phyloP scores from a whole-genome alignment of 805 yeast genomes.

The Teunomyces barrocoloradensis region DNA sequence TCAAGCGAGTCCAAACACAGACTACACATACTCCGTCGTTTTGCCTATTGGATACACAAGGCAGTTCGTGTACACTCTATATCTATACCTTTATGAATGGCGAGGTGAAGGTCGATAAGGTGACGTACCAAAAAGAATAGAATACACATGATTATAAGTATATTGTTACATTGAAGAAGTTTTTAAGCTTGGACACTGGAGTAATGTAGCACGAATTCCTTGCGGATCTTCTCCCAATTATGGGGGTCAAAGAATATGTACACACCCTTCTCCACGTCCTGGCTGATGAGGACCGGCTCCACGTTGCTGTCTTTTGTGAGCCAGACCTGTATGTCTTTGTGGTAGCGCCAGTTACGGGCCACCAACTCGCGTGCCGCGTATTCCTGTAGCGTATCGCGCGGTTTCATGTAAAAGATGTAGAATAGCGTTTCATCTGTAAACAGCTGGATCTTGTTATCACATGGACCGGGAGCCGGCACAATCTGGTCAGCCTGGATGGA shows the following conservation, averaged over 20 bases:
- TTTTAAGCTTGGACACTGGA: constrained; percentile 28
- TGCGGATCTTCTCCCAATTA: constrained; percentile 90
- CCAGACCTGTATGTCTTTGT: constrained; percentile 95
- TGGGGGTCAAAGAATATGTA: constrained; percentile 94
- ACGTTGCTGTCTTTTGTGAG: constrained; percentile 87
- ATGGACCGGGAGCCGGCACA: constrained; percentile 40
- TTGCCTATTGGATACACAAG: constrained; percentile 84
- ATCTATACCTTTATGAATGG: constrained; percentile 79
- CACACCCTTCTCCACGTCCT: constrained; percentile 87
- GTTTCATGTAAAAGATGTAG: constrained; percentile 89
- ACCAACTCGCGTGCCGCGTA: constrained; percentile 89
- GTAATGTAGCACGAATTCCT: constrained; percentile 57
- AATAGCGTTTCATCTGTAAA: constrained; percentile 91
- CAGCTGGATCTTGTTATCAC: constrained; percentile 50
- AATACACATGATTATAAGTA: not conserved
- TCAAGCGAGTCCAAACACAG: constrained; percentile 19
- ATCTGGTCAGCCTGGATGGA: constrained; percentile 31
- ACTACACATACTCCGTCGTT: constrained; percentile 67
- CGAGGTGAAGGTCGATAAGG: constrained; percentile 89
- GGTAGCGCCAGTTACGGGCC: constrained; percentile 94
- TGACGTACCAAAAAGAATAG: constrained; percentile 25
- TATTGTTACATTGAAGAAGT: not conserved
- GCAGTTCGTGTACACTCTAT: constrained; percentile 71
- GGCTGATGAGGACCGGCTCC: constrained; percentile 78
- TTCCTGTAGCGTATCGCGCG: constrained; percentile 90